Percentiles rank a stretch among this genome's conserved stretches.
These are phyloP conservation scores for Sanguinoderma infundibulare DNA, from an alignment of 1,284 basidiomycete species.

Conservation along the genomic window DNA sequence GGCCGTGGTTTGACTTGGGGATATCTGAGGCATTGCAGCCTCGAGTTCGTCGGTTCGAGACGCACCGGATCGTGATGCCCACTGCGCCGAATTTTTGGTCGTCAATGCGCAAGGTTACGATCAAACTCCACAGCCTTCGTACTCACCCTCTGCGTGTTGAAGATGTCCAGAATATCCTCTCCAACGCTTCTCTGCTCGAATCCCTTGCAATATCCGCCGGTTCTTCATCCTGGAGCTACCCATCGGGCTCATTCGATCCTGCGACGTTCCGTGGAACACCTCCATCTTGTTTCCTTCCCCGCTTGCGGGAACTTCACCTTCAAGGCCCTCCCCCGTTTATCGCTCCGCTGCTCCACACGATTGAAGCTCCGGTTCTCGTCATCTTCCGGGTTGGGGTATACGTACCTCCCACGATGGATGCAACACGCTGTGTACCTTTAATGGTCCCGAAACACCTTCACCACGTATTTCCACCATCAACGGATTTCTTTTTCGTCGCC, in stretches of 20 bases:
- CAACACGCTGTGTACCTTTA: background rate
- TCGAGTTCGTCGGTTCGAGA: background rate
- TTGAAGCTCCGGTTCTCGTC: background rate
- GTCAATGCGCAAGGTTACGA: background rate
- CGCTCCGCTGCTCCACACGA: background rate
- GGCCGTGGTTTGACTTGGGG: background rate
- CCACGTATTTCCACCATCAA: too few species aligned
- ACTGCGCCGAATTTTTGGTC: background rate
- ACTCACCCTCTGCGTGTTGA: background rate
- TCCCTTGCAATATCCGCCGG: too few species aligned
- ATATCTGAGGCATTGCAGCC: background rate
- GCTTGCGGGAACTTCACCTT: background rate
- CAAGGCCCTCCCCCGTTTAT: background rate
- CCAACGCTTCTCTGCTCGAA: too few species aligned
- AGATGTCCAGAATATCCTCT: too few species aligned
- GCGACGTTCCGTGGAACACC: too few species aligned
- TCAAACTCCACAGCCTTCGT: background rate
- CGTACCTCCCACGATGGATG: background rate
- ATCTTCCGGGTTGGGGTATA: background rate
- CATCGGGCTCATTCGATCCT: too few species aligned
- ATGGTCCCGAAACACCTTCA: background rate
- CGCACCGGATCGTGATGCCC: background rate
- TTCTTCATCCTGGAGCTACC: too few species aligned
- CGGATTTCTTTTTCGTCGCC: too few species aligned
- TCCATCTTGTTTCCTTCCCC: too few species aligned